Base-by-base conservation (phyloP, 2,329 filamentous ascomycete genomes). In the Aspergillus flavus region DNA sequence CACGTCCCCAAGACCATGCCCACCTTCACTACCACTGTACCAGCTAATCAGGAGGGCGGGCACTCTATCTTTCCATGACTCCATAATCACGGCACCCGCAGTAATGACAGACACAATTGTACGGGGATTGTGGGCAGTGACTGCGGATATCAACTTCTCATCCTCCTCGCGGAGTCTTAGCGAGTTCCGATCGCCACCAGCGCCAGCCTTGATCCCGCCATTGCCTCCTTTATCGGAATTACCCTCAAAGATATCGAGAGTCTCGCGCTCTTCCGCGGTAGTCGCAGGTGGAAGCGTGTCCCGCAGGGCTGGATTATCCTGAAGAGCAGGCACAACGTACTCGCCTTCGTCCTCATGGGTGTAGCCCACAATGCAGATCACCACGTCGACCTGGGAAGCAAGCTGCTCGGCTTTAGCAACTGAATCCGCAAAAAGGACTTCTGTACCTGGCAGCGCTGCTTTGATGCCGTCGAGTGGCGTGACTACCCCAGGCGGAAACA, bases 291-390 rank as follows among this genome's bases (percentile, higher is more conserved):
- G 61, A 21, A 63, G 50, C 12, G 50, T 19, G 14, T 48, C 50
- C 2, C 26, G 50, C 23, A 59, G 57, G 21, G 39, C 39, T 12
- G 48, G 57, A 21, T 50, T 50, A 3, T 59, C 41, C 10, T 58
- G 32, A 2, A 63, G 55, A 4, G 61, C 53, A 9, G 61, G 61
- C 5, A 65, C 53, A 32, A 63, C 58, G 30, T 64, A 66, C 14
- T 66, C 64, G n/a, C 64, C 64, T 52, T 66, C 64, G 10, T 63
- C 64, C 39, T 30, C 53, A n/a, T 48, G 50, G 28, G 39, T 26
- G 21, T 64, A 66, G 34, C 64, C 64, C 11, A 64, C 64, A 16
- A 66, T 36, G n/a, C 61, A 64, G 43, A 66, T 52, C 26, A 64
- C 58, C 23, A 57, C 21, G 26, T 66, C 64, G 14, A 58, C 58